Evolutionary conservation across 2,329 filamentous ascomycete genomes (phyloP), one percentile per base, ranked within the genome.

Genomic region (Zarea fungicola): DNA sequence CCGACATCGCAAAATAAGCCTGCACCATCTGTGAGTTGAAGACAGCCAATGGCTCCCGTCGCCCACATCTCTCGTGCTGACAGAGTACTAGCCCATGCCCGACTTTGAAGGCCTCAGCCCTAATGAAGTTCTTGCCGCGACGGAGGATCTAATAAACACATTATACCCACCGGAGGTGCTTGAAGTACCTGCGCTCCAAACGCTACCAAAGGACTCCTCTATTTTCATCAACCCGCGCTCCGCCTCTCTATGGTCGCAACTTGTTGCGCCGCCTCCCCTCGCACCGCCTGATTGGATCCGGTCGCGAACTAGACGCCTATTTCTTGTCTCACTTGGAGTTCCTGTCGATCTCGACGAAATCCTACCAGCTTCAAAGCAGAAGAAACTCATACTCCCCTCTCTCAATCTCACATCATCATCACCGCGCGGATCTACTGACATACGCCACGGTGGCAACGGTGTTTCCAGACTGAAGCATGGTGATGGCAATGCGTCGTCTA

Each of bases 281-380:
- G 90, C 96, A 60, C 93, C 93, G 6, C 92, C 93, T 1, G 93
- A 99, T 67, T 99, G 93, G 93, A 95, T 96, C 51, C 89, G 93
- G 55, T 96, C 90, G 45, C 88, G 91, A 44, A 99, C 96, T 58
- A 84, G 93, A 46, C 87, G 93, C 23, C 80, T 99, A 22, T 99
- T 99, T 65, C 82, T 99, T 35, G 91, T 99, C 47, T 96, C 91
- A 1, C 80, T 99, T 0, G 93, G 93, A 16, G 93, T 99, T 0
- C 93, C 93, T 2, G 89, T 99, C 37, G 93, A 99, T 60, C 77
- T 99, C 0, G 93, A 99, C 67, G 93, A 99, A 71, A 97, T 99
- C 48, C 80, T 99, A 7, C 93, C 93, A 0, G 91, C 92, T 0
- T 95, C 89, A 11, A 97, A 97, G 68, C 93, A 99, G 66, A 97